Percentiles rank a stretch among this genome's conserved stretches.
phyloP scores from a whole-genome alignment of 2,329 filamentous ascomycete genomes.

The Colletotrichum musicola region DNA sequence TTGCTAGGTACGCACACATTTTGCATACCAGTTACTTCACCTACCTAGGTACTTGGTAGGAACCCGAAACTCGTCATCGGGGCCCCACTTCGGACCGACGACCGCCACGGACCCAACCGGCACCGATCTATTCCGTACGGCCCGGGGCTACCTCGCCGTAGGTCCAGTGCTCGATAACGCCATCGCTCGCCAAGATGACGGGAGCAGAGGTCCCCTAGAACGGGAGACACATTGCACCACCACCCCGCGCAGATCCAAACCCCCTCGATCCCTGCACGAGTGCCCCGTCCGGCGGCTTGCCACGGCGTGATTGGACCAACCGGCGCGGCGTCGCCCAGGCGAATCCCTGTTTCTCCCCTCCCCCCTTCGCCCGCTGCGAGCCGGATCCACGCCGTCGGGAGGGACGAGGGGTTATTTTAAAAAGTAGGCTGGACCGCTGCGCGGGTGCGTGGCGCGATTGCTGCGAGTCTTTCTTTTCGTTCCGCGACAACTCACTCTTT shows the following conservation, averaged over 20 bases:
- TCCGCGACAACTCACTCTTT: not conserved
- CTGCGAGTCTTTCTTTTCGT: not conserved
- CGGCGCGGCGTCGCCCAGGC: not conserved
- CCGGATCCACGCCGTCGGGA: conserved; percentile 21
- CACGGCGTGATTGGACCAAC: conserved; percentile 18
- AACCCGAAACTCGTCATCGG: not conserved
- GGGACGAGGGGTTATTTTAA: conserved; percentile 2
- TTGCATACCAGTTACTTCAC: too few relatives aligned
- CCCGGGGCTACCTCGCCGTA: not conserved
- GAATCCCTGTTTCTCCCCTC: conserved; percentile 21
- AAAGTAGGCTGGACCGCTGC: conserved; percentile 11
- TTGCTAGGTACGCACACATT: too few relatives aligned
- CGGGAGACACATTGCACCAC: not conserved
- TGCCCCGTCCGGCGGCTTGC: conserved; percentile 34
- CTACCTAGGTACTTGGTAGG: not conserved
- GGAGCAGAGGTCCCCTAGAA: not conserved
- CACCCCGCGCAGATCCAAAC: not conserved
- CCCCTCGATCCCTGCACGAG: conserved; percentile 24
- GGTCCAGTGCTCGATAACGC: conserved; percentile 36
- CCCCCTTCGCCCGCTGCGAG: not conserved
- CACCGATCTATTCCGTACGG: not conserved
- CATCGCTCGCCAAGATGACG: conserved; percentile 34
- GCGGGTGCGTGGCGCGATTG: not conserved
- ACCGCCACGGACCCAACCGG: not conserved
- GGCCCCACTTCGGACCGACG: conserved; percentile 6